Conservation (phyloP, 345 rosid genomes). For the Hibiscus mutabilis region DNA sequence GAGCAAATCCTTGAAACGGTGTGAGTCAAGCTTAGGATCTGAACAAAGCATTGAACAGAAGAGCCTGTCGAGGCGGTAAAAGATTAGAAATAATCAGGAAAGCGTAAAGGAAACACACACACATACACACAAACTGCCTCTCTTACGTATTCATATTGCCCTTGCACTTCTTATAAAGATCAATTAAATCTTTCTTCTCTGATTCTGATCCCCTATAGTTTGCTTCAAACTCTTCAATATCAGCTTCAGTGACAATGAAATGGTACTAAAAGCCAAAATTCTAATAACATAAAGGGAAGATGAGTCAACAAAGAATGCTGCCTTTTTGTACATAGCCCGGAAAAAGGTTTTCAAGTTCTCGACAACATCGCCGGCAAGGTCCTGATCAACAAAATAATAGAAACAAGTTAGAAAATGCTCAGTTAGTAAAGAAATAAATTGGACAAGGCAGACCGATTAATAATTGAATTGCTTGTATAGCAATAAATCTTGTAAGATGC, state of each 20-base stretch:
- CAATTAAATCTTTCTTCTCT: constrained; percentile 79
- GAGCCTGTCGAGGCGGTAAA: constrained; percentile 35
- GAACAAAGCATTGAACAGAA: constrained; percentile 96
- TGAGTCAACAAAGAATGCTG: constrained; percentile 7
- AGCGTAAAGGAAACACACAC: not conserved
- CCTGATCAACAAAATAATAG: constrained; percentile 36
- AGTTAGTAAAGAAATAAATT: not conserved
- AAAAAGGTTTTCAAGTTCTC: constrained; percentile 62
- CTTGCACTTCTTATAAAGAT: constrained; percentile 52
- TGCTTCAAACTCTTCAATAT: constrained; percentile 83
- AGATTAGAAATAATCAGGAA: not conserved
- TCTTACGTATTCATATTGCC: constrained; percentile 73
- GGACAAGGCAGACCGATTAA: not conserved
- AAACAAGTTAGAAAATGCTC: not conserved
- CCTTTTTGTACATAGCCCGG: constrained; percentile 71
- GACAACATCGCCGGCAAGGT: constrained; percentile 68
- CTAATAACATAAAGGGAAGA: not conserved
- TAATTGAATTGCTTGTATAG: not conserved
- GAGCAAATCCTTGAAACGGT: constrained; percentile 70
- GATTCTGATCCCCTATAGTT: constrained; percentile 86
- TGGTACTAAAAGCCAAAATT: not conserved
- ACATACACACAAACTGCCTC: not conserved
- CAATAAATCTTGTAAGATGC: not conserved
- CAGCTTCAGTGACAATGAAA: constrained; percentile 54
- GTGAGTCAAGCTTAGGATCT: constrained; percentile 81